These are phyloP conservation scores for Hymenoscyphus infarciens DNA, from an alignment of 2,329 filamentous ascomycete species.

Conservation along the genomic window DNA sequence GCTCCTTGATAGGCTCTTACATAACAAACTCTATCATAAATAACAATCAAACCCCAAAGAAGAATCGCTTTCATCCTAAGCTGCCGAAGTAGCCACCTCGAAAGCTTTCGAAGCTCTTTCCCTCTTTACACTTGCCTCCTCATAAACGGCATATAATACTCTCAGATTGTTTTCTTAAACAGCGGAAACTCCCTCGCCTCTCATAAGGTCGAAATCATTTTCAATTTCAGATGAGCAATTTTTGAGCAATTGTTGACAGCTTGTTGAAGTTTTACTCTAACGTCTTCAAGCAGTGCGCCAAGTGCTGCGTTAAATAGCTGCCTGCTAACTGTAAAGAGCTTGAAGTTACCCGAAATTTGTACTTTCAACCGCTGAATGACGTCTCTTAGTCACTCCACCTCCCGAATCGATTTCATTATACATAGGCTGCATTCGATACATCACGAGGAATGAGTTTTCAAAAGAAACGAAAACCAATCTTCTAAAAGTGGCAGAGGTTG, in stretches of 20 bases:
- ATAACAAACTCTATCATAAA: too few relatives aligned
- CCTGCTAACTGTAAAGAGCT: constrained; percentile 16
- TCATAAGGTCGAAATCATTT: constrained; percentile 16
- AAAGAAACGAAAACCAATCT: background rate
- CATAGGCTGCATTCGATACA: constrained; percentile 17
- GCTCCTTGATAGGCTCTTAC: too few relatives aligned
- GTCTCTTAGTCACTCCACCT: background rate
- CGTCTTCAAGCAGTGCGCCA: constrained; percentile 1
- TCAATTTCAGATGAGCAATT: constrained; percentile 14
- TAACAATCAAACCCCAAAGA: too few relatives aligned
- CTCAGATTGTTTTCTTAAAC: constrained; percentile 10
- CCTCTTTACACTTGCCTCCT: constrained; percentile 11
- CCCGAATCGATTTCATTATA: constrained; percentile 14
- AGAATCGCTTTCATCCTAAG: background rate
- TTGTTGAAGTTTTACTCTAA: constrained; percentile 8
- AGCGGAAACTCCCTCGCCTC: constrained; percentile 11
- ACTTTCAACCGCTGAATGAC: constrained; percentile 6
- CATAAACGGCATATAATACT: constrained; percentile 10
- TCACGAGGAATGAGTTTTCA: constrained; percentile 14
- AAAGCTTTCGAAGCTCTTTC: constrained; percentile 7
- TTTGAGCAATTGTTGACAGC: constrained; percentile 12
- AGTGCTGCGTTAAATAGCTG: constrained; percentile 10
- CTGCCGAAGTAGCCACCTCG: background rate
- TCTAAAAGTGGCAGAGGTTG: background rate
- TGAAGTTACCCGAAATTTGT: constrained; percentile 11